These are phyloP conservation scores for Fusarium temperatum DNA, from an alignment of 2,329 filamentous ascomycete genomes.

Conservation along the genomic window DNA sequence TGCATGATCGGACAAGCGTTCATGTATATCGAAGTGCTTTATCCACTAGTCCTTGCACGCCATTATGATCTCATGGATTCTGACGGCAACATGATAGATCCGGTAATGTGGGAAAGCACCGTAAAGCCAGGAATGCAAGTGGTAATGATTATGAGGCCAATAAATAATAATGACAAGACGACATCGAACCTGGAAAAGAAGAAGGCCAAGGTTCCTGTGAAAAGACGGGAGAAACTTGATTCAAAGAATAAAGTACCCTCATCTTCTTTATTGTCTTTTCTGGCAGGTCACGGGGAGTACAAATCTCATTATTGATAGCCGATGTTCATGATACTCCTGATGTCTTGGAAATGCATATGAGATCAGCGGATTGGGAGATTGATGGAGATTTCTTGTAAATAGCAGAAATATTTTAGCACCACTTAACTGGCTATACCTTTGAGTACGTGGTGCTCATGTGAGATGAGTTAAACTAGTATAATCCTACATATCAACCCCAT, in stretches of 20 bases:
- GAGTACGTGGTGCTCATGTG: rapidly evolving
- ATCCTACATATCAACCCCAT: not conserved
- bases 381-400: not conserved
- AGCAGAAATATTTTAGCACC: not conserved
- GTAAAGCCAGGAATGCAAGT: not conserved
- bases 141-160: no score
- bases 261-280: no score
- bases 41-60: not conserved
- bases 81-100: rapidly evolving
- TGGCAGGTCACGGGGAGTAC: no score
- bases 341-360: no score
- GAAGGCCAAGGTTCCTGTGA: rapidly evolving
- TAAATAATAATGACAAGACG: rapidly evolving
- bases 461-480: not conserved
- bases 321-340: not conserved
- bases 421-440: not conserved
- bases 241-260: not conserved
- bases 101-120: rapidly evolving
- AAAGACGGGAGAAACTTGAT: not conserved
- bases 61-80: not conserved
- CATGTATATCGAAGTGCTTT: rapidly evolving
- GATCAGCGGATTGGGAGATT: not conserved
- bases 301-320: not conserved
- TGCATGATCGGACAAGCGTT: not conserved
- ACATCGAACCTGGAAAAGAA: rapidly evolving